Evolutionary conservation across 257 asterid genomes (phyloP).

Genomic region (Gardenia jasminoides): DNA sequence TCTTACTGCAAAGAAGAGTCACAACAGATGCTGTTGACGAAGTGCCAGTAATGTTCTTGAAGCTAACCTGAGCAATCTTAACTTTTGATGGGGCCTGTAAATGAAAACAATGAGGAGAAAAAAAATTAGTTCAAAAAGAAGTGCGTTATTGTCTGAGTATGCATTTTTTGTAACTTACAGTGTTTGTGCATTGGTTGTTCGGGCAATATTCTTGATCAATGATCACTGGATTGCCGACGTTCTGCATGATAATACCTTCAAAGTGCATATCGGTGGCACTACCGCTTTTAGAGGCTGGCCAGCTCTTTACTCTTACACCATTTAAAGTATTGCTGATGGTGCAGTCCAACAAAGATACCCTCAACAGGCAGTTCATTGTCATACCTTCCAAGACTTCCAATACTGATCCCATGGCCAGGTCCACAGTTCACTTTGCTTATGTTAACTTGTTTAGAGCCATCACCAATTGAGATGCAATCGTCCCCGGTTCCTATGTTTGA

Average conservation of each 20-base stretch:
- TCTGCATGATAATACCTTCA: constrained; percentile 21
- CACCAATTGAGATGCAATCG: constrained; percentile 32
- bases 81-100: constrained; percentile 24
- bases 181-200: constrained; percentile 6
- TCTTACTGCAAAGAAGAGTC: constrained; percentile 40
- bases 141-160: not conserved
- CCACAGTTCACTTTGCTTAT: constrained; percentile 23
- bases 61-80: constrained; percentile 21
- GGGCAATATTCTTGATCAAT: constrained; percentile 33
- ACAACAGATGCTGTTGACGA: constrained; percentile 24
- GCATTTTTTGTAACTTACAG: not conserved
- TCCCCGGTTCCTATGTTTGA: constrained; percentile 22
- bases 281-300: constrained; percentile 12
- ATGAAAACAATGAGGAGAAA: not conserved
- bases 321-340: constrained; percentile 10
- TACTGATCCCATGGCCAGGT: constrained; percentile 34
- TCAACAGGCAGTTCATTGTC: constrained; percentile 18
- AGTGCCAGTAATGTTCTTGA: constrained; percentile 40
- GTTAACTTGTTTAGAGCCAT: constrained; percentile 16
- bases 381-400: constrained; percentile 28
- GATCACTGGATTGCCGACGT: constrained; percentile 26
- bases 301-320: constrained; percentile 28
- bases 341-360: constrained; percentile 22
- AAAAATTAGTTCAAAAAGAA: no score
- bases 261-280: constrained; percentile 19